These are phyloP conservation scores for Neurospora sp. DNA, from an alignment of 495 filamentous ascomycete species.

Conservation along the genomic window DNA sequence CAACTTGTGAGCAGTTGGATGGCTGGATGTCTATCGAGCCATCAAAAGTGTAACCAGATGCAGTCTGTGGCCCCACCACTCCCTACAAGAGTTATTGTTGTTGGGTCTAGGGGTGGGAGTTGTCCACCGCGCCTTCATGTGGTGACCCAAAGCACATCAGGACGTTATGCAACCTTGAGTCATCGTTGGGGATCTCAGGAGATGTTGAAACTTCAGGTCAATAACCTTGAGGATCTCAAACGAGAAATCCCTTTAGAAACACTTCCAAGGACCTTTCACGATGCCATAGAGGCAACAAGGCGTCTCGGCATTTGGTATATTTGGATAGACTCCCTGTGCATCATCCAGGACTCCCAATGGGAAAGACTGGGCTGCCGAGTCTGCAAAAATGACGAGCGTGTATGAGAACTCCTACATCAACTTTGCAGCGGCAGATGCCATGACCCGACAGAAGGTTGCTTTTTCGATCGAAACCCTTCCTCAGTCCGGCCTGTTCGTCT, in stretches of 20 bases:
- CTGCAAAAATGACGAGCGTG: constrained; percentile 24
- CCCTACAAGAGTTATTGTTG: background rate
- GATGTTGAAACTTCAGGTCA: background rate
- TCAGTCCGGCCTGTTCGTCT: background rate
- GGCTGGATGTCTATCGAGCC: background rate
- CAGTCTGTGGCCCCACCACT: background rate
- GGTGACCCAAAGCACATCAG: background rate
- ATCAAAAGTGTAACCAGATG: background rate
- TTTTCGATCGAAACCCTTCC: background rate
- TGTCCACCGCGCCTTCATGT: background rate
- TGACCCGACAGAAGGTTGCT: background rate
- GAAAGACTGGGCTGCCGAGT: constrained; percentile 26
- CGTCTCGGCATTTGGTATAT: constrained; percentile 11
- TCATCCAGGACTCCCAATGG: constrained; percentile 9
- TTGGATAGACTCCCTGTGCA: constrained; percentile 20
- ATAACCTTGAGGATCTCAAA: background rate
- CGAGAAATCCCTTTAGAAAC: constrained; percentile 1
- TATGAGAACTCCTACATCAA: constrained; percentile 21
- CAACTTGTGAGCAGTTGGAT: background rate
- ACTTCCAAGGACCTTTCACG: constrained; percentile 18
- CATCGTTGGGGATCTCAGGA: constrained; percentile 1
- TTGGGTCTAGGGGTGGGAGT: background rate
- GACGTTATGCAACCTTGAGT: background rate
- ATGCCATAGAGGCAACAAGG: constrained; percentile 15
- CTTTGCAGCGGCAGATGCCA: constrained; percentile 5